Conservation (phyloP, 345 rosid species). For the Syzygium jambos region DNA sequence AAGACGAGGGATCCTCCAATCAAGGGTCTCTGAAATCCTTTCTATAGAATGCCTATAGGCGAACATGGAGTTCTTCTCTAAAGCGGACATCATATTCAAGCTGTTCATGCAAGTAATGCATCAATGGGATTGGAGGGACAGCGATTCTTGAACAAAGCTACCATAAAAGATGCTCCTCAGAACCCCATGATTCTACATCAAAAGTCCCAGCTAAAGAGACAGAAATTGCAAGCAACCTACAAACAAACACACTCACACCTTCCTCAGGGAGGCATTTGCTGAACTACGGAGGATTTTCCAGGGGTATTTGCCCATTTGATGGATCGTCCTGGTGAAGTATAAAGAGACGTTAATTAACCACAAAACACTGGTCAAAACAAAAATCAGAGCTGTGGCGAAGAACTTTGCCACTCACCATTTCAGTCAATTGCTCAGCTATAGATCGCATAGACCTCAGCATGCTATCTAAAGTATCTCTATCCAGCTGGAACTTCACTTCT, state of each 20-base stretch:
- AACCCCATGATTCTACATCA: background rate
- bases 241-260: background rate
- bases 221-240: background rate
- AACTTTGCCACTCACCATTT: constrained; percentile 17
- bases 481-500: constrained; percentile 38
- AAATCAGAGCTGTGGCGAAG: background rate
- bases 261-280: background rate
- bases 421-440: constrained; percentile 39
- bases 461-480: constrained; percentile 31
- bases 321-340: background rate
- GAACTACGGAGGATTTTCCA: background rate
- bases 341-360: background rate
- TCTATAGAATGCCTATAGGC: background rate
- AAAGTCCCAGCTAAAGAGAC: background rate
- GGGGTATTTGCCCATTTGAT: background rate
- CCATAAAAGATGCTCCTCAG: background rate
- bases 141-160: background rate
- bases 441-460: constrained; percentile 33
- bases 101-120: background rate
- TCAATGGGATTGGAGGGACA: background rate
- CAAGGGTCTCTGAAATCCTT: background rate
- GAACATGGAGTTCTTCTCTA: background rate
- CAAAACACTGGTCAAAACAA: background rate
- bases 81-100: background rate
- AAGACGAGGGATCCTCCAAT: background rate